phyloP scores from a whole-genome alignment of 2,329 filamentous ascomycete species.

The Helminthosporium solani region DNA sequence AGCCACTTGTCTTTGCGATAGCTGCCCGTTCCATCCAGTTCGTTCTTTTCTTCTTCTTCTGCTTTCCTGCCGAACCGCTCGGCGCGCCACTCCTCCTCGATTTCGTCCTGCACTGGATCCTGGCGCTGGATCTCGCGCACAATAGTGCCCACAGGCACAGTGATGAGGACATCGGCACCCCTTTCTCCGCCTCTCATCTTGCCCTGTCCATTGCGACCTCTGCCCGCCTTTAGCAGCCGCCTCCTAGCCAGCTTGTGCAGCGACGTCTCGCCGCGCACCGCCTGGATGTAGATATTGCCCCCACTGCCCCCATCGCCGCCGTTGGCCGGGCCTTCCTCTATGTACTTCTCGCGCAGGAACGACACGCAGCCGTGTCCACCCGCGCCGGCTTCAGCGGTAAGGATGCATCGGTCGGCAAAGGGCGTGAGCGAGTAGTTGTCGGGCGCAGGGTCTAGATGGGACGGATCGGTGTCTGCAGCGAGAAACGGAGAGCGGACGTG shows the following conservation, averaged over 20 bases:
- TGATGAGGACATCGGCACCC: conserved; percentile 83
- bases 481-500: conserved; percentile 6
- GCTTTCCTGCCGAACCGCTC: conserved; percentile 24
- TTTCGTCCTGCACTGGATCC: conserved; percentile 74
- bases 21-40: conserved; percentile 29
- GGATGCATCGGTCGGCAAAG: conserved; percentile 81
- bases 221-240: conserved; percentile 70
- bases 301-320: conserved; percentile 92
- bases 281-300: conserved; percentile 92
- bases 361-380: conserved; percentile 94
- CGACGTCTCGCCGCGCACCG: conserved; percentile 85
- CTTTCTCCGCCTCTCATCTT: conserved; percentile 71
- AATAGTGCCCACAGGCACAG: conserved; percentile 90
- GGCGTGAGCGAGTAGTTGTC: conserved; percentile 80
- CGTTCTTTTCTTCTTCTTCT: conserved; percentile 31
- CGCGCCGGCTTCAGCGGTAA: conserved; percentile 74
- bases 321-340: conserved; percentile 86
- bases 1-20: conserved; percentile 73
- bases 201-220: conserved; percentile 77
- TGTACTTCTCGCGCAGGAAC: conserved; percentile 87
- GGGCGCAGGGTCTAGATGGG: conserved; percentile 70
- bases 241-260: conserved; percentile 85
- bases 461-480: conserved; percentile 16
- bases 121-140: conserved; percentile 76
- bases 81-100: conserved; percentile 39